Base-by-base conservation (phyloP, 129 eudicot species). In the Heracleum sosnowskyi region DNA sequence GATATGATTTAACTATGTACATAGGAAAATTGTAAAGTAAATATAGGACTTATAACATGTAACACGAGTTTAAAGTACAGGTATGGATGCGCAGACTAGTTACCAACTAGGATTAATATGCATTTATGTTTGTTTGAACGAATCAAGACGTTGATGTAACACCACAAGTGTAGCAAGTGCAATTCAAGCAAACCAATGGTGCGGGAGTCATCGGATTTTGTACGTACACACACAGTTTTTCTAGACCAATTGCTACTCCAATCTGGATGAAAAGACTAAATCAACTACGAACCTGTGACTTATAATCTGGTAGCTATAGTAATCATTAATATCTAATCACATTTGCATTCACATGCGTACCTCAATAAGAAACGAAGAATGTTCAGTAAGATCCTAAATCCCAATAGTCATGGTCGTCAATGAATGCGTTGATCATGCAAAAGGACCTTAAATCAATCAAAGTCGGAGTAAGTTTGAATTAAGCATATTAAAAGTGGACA, bases 331-430 rank as follows among this genome's bases (percentile, higher is more conserved):
- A 64, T 64, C 71, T 13, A 29, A n/a, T 64, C 71, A 64, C 71
- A 64, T 37, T 24, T 20, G 22, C 5, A 20, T 9, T 35, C 47
- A 22, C 75, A 39, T 22, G 45, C 45, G 28, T 22, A 36, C 75
- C 47, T 70, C 26, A 70, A 70, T 36, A 37, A 70, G 45, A 70
- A 70, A 70, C 0, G 7, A 70, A 20, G 46, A 70, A 36, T 35
- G 75, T 70, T 70, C 10, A 17, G 42, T 6, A 37, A 18, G 28
- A 69, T 22, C 74, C 5, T 22, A 69, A 35, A 69, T 69, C 29
- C 75, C 42, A 39, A 36, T 70, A 17, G 75, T 70, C 75, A 10
- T 24, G 26, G 75, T 70, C 75, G 75, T 70, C 75, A 37, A 70
- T 37, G 75, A 2, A 70, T 20, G 45, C 75, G 41, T 20, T 70